Conservation (phyloP, 1,284 basidiomycete genomes). For the Apiotrichum laibachii region DNA sequence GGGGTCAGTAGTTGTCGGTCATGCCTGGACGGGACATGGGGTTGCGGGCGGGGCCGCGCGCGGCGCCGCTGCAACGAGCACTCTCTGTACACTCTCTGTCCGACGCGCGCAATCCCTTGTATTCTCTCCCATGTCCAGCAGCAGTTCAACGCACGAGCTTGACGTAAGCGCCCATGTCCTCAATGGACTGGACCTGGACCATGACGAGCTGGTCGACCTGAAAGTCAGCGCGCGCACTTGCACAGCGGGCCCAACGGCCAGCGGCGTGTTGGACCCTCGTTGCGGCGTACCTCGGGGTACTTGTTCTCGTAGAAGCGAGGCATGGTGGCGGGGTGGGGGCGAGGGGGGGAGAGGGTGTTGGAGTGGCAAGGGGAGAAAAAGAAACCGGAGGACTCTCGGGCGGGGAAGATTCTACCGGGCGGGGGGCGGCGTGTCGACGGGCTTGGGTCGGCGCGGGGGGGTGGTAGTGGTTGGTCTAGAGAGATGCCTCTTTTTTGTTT, state of each 20-base stretch:
- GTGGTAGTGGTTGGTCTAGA: too few relatives aligned
- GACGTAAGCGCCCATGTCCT: constrained; percentile 99
- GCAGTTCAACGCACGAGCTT: constrained; percentile 70
- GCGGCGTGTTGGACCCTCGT: neutral
- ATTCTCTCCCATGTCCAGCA: neutral
- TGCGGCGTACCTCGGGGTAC: constrained; percentile 53
- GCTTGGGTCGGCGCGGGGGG: too few relatives aligned
- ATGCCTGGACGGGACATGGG: neutral
- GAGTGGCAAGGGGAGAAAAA: neutral
- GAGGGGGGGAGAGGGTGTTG: constrained; percentile 2
- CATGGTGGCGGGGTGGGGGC: constrained; percentile 29
- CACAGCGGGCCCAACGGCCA: too few relatives aligned
- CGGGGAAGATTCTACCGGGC: too few relatives aligned
- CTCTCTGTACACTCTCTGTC: too few relatives aligned
- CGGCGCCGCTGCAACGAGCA: too few relatives aligned
- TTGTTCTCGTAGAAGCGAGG: constrained; percentile 54
- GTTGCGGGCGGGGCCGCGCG: too few relatives aligned
- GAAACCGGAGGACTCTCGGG: too few relatives aligned
- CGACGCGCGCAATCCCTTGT: neutral
- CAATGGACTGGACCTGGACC: constrained; percentile 98
- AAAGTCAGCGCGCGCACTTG: neutral
- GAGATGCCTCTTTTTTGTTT: too few relatives aligned
- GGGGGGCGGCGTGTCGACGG: too few relatives aligned
- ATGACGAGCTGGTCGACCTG: constrained; percentile 96
- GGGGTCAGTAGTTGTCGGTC: neutral